Percentiles rank a stretch among this genome's conserved stretches.
phyloP scores from a whole-genome alignment of 2,329 filamentous ascomycete species.

The Aureobasidium sp. region DNA sequence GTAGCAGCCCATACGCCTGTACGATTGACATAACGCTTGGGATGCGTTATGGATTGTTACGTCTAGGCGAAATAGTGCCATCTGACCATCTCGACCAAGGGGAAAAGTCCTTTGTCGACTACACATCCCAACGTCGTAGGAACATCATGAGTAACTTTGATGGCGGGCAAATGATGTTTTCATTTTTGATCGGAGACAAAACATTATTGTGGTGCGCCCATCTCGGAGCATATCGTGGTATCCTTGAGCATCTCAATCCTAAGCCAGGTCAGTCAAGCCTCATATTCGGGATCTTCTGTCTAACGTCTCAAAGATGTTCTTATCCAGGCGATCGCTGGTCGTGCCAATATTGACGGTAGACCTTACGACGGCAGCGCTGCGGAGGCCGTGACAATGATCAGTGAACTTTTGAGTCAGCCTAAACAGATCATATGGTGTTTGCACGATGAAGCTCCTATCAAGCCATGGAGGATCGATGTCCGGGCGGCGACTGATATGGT shows the following conservation, averaged over 20 bases:
- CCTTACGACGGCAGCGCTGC: not conserved
- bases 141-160: not conserved
- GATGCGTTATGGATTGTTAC: not conserved
- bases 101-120: not conserved
- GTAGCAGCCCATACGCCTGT: not conserved
- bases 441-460: not conserved
- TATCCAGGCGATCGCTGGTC: not conserved
- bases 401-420: not conserved
- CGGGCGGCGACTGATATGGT: not conserved
- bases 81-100: not conserved
- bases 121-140: not conserved
- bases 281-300: too few species aligned
- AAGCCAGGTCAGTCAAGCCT: not conserved
- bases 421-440: not conserved
- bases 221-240: not conserved
- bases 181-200: not conserved
- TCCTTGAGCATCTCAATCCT: not conserved
- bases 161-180: not conserved
- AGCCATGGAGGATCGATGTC: not conserved
- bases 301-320: not conserved
- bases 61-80: not conserved
- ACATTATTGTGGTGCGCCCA: not conserved
- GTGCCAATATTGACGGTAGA: not conserved
- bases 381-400: not conserved
- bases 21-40: not conserved